Evolutionary conservation across 2,329 filamentous ascomycete genomes (phyloP).

Genomic region (Nigrospora osmanthi): DNA sequence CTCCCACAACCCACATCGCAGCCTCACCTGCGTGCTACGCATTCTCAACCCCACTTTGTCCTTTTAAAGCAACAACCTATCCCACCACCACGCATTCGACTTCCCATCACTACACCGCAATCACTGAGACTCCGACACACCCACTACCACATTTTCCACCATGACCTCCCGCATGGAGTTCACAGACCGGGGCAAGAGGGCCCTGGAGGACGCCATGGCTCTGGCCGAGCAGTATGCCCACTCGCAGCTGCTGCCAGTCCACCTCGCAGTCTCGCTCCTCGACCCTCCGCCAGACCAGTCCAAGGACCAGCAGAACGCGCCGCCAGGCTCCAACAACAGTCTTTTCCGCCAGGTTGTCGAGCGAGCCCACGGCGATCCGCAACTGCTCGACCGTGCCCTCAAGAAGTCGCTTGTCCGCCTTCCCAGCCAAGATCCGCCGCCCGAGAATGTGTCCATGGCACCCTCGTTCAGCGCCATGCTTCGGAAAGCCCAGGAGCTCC

Average conservation of each 20-base stretch:
- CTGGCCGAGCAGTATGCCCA: constrained; percentile 87
- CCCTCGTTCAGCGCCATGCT: constrained; percentile 77
- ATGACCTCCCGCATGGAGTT: constrained; percentile 83
- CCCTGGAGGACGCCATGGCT: constrained; percentile 79
- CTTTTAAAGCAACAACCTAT: not conserved
- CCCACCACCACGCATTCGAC: not conserved
- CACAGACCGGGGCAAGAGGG: constrained; percentile 86
- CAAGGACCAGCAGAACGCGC: constrained; percentile 75
- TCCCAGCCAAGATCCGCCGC: constrained; percentile 90
- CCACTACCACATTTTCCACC: constrained; percentile 18
- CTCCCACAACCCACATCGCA: too few species aligned
- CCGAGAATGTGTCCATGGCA: constrained; percentile 77
- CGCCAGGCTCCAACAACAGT: constrained; percentile 56
- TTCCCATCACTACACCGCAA: too few species aligned
- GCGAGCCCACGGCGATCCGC: constrained; percentile 84
- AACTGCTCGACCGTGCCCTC: constrained; percentile 78
- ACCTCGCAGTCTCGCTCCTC: constrained; percentile 77
- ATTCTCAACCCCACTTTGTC: too few species aligned
- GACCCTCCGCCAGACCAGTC: constrained; percentile 68
- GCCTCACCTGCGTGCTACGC: too few species aligned
- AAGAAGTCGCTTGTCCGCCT: constrained; percentile 89
- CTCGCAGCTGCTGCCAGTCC: constrained; percentile 81
- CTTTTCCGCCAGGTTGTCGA: constrained; percentile 94
- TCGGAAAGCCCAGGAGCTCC: constrained; percentile 76
- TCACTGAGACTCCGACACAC: constrained; percentile 6